Evolutionary conservation across 352 stramenopile species (phyloP), one percentile per base, ranked within the genome.

Genomic region (Globisporangium uncinulatum): DNA sequence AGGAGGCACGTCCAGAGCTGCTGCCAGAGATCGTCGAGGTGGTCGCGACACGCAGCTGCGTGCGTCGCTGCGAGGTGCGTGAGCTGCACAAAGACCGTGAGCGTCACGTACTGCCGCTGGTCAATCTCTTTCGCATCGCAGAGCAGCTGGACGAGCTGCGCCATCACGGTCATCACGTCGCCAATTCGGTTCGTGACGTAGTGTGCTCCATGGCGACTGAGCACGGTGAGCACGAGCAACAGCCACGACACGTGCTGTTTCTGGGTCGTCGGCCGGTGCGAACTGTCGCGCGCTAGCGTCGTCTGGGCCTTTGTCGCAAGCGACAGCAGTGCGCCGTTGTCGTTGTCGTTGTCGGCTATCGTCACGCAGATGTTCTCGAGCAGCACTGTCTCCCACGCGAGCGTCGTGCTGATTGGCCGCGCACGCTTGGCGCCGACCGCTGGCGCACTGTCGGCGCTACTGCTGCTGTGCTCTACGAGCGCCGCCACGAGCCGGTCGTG

Each of bases 151-250:
- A 42, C 56, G 6, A 88, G 62, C n/a, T 76, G 73, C 19, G 71
- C 57, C 55, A 86, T 72, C 13, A 83, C 47, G 11, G 73, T 62
- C 68, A 86, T 86, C n/a, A 85, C 49, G 44, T 88, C 78, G 11
- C 70, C 76, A 54, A 87, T 74, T 17, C 73, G 70, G 55, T 83
- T 86, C 11, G 54, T 56, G 19, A 80, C 51, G 48, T 83, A 84
- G 53, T 82, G 79, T 49, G 72, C 70, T 14, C 76, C 76, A 24
- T 86, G 71, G 36, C 78, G 76, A 39, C 55, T 67, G 6, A 86
- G 48, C 41, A 79, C 57, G 5, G 73, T 65, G 15, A 86, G 48
- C 19, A 86, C 63, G 20, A 84, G 59, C 43, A 87, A 52, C 19
- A 86, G 46, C 71, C 69, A 86, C 6, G 67, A 66, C 8, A 66